Percentiles rank a stretch among this genome's conserved stretches.
These are phyloP conservation scores for Yamadazyma ubonensis DNA, from an alignment of 805 yeast genomes.

Conservation along the genomic window DNA sequence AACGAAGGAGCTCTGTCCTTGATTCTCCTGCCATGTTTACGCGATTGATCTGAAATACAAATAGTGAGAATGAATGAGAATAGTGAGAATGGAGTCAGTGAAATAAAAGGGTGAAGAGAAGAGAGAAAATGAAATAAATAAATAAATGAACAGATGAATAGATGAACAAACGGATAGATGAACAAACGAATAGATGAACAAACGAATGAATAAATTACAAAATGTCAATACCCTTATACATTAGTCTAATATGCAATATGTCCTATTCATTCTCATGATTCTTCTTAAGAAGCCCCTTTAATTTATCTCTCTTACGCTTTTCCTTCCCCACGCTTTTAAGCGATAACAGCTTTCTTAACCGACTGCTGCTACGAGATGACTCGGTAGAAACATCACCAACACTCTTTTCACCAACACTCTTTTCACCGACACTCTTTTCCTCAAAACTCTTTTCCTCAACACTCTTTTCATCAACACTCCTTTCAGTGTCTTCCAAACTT, in stretches of 20 bases:
- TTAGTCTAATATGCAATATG: not conserved
- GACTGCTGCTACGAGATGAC: conserved; percentile 4
- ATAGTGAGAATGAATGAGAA: too few species aligned
- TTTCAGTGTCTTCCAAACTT: not conserved
- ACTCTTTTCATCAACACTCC: not conserved
- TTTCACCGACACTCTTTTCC: not conserved
- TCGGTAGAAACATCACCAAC: not conserved
- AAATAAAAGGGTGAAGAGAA: too few species aligned
- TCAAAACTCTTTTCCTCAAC: not conserved
- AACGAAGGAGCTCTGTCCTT: conserved; percentile 75
- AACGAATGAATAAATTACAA: too few species aligned
- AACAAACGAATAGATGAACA: too few species aligned
- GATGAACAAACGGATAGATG: too few species aligned
- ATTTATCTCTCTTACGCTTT: conserved; percentile 5
- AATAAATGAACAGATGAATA: too few species aligned
- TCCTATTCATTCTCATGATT: not conserved
- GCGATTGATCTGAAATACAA: too few species aligned
- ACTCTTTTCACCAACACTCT: not conserved
- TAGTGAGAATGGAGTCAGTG: too few species aligned
- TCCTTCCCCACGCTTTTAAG: not conserved
- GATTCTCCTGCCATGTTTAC: conserved; percentile 58
- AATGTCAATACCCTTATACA: too few species aligned
- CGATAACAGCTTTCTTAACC: conserved; percentile 5
- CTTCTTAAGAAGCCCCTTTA: conserved; percentile 1
- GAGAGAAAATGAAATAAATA: too few species aligned